These are phyloP conservation scores for Salinomyces thailandicus DNA, from an alignment of 2,329 filamentous ascomycete genomes.

Conservation along the genomic window DNA sequence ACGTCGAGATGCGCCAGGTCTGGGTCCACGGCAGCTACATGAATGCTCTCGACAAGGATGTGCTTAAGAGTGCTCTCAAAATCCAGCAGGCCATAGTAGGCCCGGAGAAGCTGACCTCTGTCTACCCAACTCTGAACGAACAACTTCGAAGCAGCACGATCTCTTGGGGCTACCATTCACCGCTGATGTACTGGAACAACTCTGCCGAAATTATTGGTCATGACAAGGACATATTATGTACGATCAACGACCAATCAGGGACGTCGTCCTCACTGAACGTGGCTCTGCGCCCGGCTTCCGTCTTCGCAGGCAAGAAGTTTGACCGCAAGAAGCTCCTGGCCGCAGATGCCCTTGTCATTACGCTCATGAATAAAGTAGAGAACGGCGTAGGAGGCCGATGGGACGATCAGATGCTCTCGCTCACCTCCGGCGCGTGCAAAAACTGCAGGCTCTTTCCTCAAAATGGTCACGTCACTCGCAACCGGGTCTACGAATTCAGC, in stretches of 20 bases:
- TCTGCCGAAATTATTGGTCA: slow-evolving; percentile 46
- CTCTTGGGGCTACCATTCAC: slow-evolving; percentile 73
- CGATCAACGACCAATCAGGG: slow-evolving; percentile 55
- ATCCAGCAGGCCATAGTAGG: slow-evolving; percentile 62
- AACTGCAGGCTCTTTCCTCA: slow-evolving; percentile 57
- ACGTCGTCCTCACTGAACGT: slow-evolving; percentile 60
- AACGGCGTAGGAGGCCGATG: slow-evolving; percentile 55
- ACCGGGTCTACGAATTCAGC: slow-evolving; percentile 65
- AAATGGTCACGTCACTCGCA: slow-evolving; percentile 44
- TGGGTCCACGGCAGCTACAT: slow-evolving; percentile 78
- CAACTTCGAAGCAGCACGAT: slow-evolving; percentile 23
- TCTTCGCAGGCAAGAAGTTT: slow-evolving; percentile 73
- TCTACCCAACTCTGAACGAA: slow-evolving; percentile 15
- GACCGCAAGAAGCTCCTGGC: slow-evolving; percentile 56
- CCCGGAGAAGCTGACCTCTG: slow-evolving; percentile 17
- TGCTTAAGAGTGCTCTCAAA: slow-evolving; percentile 56
- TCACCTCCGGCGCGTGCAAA: slow-evolving; percentile 41
- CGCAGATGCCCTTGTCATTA: slow-evolving; percentile 69
- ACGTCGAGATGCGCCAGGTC: slow-evolving; percentile 72
- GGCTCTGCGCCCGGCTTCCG: slow-evolving; percentile 64
- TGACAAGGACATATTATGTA: slow-evolving; percentile 55
- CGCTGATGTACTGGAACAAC: slow-evolving; percentile 69
- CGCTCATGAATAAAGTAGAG: slow-evolving; percentile 57
- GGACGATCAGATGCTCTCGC: slow-evolving; percentile 47
- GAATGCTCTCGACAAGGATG: slow-evolving; percentile 56